Percentiles rank a stretch among this genome's conserved stretches.
Conservation (phyloP, 2,329 filamentous ascomycete genomes). For the Apiospora rasikravindrae region DNA sequence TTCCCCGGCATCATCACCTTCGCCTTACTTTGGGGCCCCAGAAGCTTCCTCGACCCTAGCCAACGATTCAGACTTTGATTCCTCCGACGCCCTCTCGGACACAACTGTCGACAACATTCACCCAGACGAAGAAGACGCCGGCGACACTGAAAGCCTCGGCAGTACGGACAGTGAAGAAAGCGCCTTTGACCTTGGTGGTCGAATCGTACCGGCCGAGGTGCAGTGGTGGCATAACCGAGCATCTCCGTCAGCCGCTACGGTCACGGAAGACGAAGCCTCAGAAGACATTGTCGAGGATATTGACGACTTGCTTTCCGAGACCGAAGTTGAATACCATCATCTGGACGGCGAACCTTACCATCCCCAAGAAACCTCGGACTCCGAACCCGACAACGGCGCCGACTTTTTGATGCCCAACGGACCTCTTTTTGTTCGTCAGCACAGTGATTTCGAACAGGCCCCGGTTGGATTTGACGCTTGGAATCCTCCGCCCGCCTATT, state of each 20-base stretch:
- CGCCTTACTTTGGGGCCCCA: background rate
- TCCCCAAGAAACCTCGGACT: background rate
- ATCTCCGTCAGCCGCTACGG: background rate
- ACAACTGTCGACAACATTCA: background rate
- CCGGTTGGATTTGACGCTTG: background rate
- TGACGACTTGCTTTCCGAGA: background rate
- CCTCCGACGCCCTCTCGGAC: background rate
- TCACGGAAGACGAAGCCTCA: background rate
- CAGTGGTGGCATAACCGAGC: background rate
- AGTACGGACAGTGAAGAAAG: background rate
- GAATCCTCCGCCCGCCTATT: background rate
- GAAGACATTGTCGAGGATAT: background rate
- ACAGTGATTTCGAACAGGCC: background rate
- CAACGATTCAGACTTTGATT: constrained; percentile 12
- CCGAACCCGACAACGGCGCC: background rate
- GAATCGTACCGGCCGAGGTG: background rate
- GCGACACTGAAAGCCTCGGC: background rate
- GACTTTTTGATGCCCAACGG: constrained; percentile 13
- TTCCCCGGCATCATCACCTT: background rate
- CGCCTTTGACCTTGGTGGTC: background rate
- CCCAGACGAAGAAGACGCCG: background rate
- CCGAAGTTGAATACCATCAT: background rate
- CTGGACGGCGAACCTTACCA: background rate
- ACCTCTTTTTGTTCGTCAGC: constrained; percentile 8
- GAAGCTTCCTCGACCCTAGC: background rate